Conservation (phyloP, 495 filamentous ascomycete species). For the Friedmanniomyces simplex region DNA sequence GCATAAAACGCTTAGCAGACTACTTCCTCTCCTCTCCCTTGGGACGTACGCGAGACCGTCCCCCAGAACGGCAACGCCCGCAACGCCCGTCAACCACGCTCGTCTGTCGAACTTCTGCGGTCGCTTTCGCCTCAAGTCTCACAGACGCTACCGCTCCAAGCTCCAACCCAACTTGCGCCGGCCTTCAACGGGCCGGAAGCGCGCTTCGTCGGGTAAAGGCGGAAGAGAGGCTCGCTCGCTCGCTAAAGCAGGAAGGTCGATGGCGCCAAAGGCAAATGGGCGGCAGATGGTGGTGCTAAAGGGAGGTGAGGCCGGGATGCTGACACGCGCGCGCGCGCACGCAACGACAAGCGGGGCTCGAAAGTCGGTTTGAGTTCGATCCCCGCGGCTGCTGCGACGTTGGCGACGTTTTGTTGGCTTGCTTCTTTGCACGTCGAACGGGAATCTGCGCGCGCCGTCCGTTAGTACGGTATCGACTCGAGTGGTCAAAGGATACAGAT, state of each 20-base stretch:
- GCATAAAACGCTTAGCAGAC: no score
- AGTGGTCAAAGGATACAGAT: background rate
- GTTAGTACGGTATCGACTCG: no score
- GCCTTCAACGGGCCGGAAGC: background rate
- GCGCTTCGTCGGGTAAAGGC: background rate
- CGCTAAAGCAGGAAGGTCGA: constrained; percentile 1
- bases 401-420: no score
- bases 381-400: background rate
- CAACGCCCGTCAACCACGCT: background rate
- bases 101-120: background rate
- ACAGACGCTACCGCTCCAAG: background rate
- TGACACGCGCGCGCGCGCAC: background rate
- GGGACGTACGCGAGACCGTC: no score
- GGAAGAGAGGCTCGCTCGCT: background rate
- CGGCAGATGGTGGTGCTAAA: background rate
- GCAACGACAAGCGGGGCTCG: background rate
- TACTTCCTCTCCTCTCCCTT: no score
- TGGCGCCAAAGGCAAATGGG: background rate
- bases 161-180: background rate
- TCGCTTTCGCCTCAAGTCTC: background rate
- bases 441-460: no score
- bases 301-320: background rate
- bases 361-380: constrained; percentile 8
- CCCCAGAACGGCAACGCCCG: no score
- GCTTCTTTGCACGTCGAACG: constrained; percentile 3